Conservation (phyloP, 352 stramenopile species). For the Phytophthora crassamura region DNA sequence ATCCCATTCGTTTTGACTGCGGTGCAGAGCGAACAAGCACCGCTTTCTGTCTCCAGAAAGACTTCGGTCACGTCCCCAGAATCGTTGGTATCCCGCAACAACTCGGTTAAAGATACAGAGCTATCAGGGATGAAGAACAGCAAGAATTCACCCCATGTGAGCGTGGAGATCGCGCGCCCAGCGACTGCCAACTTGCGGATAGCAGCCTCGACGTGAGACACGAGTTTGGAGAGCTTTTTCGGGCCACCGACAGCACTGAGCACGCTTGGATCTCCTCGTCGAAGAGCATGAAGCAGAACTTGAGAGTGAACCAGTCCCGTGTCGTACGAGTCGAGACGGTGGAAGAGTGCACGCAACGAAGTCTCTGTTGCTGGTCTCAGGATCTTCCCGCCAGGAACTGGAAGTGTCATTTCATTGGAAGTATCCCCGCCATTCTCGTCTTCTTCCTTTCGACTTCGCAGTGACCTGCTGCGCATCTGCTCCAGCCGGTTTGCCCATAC, state of each 20-base stretch:
- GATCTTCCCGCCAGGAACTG: constrained; percentile 26
- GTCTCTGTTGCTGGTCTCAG: constrained; percentile 60
- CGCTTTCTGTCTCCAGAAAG: neutral
- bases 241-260: constrained; percentile 44
- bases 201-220: constrained; percentile 48
- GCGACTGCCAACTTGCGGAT: constrained; percentile 36
- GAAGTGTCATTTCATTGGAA: neutral
- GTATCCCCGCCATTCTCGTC: constrained; percentile 9
- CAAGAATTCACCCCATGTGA: constrained; percentile 84
- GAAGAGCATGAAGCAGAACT: constrained; percentile 48
- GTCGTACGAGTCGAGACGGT: constrained; percentile 68
- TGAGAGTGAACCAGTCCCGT: constrained; percentile 53
- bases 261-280: constrained; percentile 38
- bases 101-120: constrained; percentile 21
- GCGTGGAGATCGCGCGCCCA: constrained; percentile 21
- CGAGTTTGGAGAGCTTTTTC: constrained; percentile 38
- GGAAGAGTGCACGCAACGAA: constrained; percentile 66
- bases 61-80: neutral
- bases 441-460: constrained; percentile 5
- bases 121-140: constrained; percentile 68
- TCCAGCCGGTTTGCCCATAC: constrained; percentile 44
- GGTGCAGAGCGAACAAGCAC: constrained; percentile 20
- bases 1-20: constrained; percentile 13
- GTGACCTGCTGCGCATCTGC: constrained; percentile 22
- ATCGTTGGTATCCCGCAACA: constrained; percentile 8